A percentile compares a stretch with the other conserved stretches of the same genome.
These are phyloP conservation scores for Raffaelea ambrosiae DNA, from an alignment of 2,329 filamentous ascomycete genomes.

Conservation along the genomic window DNA sequence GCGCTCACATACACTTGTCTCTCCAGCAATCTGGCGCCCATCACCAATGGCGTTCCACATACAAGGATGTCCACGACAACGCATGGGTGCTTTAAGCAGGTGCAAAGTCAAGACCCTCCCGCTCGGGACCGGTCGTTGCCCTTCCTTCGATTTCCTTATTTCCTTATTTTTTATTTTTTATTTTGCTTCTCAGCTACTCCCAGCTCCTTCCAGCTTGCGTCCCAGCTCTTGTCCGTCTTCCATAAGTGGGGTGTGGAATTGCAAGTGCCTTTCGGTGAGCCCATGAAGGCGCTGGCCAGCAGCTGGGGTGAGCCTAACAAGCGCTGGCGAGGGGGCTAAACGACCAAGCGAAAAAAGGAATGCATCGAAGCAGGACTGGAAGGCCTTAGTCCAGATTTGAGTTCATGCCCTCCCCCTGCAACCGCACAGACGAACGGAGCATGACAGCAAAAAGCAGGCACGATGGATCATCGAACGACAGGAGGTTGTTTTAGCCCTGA, in stretches of 20 bases:
- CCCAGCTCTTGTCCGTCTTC: neutral
- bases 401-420: constrained; percentile 5
- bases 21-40: neutral
- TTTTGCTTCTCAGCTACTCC: neutral
- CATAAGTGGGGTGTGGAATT: neutral
- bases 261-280: neutral
- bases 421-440: constrained; percentile 9
- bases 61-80: too few relatives aligned
- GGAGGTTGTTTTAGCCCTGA: neutral
- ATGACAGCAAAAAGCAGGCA: neutral
- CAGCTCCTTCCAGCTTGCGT: neutral
- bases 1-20: neutral
- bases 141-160: neutral
- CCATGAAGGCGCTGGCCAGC: neutral
- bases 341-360: neutral
- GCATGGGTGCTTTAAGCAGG: too few relatives aligned
- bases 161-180: neutral
- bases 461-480: neutral
- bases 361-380: constrained; percentile 7
- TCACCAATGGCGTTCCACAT: neutral
- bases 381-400: constrained; percentile 5
- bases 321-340: neutral
- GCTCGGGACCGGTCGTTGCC: neutral
- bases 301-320: neutral
- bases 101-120: too few relatives aligned